These are phyloP conservation scores for Apiotrichum siamense DNA, from an alignment of 1,284 basidiomycete genomes.

Conservation along the genomic window DNA sequence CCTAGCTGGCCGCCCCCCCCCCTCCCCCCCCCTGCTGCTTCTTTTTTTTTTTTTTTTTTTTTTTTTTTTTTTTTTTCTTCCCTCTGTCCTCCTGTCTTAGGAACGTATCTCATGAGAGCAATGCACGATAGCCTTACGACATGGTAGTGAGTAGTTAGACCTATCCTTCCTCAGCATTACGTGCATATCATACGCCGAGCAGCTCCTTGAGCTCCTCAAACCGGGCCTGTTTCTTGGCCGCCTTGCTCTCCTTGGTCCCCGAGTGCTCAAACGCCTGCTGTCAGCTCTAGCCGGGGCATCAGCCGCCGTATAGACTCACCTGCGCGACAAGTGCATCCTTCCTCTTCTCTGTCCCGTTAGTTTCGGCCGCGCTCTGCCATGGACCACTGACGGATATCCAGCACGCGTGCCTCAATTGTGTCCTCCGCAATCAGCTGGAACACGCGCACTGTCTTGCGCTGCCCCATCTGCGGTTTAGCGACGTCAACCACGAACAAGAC, in stretches of 20 bases:
- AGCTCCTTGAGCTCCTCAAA: conserved; percentile 43
- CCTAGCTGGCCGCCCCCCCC: no score
- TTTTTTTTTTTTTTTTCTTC: no score
- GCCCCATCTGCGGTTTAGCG: conserved; percentile 56
- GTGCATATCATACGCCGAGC: conserved; percentile 35
- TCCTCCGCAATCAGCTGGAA: conserved; percentile 82
- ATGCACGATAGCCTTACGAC: no score
- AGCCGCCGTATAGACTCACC: no score
- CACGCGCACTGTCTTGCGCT: conserved; percentile 71
- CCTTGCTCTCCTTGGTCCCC: conserved; percentile 24
- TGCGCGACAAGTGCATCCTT: conserved; percentile 41
- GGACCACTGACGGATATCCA: conserved; percentile 67
- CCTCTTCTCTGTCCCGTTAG: conserved; percentile 30
- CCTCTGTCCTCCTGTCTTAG: no score
- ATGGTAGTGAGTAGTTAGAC: no score
- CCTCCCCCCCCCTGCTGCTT: no score
- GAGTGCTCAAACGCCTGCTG: conserved; percentile 40
- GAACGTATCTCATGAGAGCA: no score
- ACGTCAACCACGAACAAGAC: conserved; percentile 13
- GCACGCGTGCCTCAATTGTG: conserved; percentile 76
- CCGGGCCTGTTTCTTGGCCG: conserved; percentile 36
- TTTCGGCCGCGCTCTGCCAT: background rate
- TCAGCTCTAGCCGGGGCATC: no score
- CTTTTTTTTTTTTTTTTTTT: no score
- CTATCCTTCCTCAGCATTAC: no score